Evolutionary conservation across 2,329 filamentous ascomycete genomes (phyloP), one percentile per base, ranked within the genome.

Genomic region (Fusarium chlamydosporum): DNA sequence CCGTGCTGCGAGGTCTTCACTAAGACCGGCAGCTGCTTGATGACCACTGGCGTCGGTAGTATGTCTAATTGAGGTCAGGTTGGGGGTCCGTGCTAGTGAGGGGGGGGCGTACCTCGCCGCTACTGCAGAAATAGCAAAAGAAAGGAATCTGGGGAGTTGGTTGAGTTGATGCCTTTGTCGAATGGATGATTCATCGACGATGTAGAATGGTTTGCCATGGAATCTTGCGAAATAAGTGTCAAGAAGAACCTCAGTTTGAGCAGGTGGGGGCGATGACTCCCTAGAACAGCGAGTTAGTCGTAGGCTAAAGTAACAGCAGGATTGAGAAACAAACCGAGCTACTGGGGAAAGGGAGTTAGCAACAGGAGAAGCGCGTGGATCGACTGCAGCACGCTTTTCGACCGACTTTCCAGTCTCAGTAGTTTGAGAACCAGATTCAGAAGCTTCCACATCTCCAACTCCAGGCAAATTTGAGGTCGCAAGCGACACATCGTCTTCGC

Each of bases 201-300:
- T 90, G 74, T 92, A 89, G 70, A 91, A 96, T 2, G 93, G 92
- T 75, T 94, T 95, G 51, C 90, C 91, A 76, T 97, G 93, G 38
- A 94, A 88, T 51, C 91, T 87, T 23, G 85, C 81, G 76, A 97
- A 96, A 77, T 94, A 97, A 7, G 90, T 91, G 73, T 96, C 91
- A 31, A 96, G 82, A 29, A 94, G 82, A 2, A 85, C 81, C 73
- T 92, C 89, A 2, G 86, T 84, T 51, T 87, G 84, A 16, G 88
- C 80, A 3, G 77, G 76, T 40, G 82, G 73, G 7, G 81, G 81
- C 4, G 84, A 82, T 46, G 80, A 79, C 53, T 84, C 83, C 66
- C 84, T 86, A 13, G 23, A 29, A 27, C 12, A 48, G 37, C 34
- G 38, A 43, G 45, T 74, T 47, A 70, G 71, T 42, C n/a, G 43